phyloP scores from a whole-genome alignment of 2,329 filamentous ascomycete genomes.

The Paracorniculantispora psalliotae region DNA sequence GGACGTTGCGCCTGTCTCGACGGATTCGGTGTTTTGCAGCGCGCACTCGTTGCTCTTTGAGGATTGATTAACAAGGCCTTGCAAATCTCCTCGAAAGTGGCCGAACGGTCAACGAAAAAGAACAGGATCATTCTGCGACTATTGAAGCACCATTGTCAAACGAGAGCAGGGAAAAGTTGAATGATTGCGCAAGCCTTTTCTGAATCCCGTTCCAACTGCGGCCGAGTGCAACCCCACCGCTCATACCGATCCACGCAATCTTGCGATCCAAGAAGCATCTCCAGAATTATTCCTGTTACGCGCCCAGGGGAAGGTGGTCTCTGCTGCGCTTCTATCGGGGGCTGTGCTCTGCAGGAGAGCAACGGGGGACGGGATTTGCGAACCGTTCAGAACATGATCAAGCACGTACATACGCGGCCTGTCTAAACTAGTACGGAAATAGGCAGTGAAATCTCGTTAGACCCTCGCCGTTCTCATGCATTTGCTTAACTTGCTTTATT shows the following conservation, averaged over 20 bases:
- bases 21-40: neutral
- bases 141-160: neutral
- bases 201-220: constrained; percentile 11
- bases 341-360: neutral
- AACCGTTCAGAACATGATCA: neutral
- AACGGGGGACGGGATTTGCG: neutral
- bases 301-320: neutral
- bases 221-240: neutral
- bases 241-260: neutral
- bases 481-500: neutral
- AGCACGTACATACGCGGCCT: neutral
- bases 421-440: neutral
- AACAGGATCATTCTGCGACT: neutral
- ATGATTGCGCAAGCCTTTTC: constrained; percentile 11
- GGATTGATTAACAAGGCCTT: no score
- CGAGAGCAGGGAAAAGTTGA: neutral
- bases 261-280: neutral
- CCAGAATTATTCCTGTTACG: neutral
- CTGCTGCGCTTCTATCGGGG: neutral
- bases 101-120: neutral
- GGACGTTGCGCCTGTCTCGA: neutral
- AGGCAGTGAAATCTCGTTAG: neutral
- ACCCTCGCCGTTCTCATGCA: neutral
- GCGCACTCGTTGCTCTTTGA: neutral
- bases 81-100: neutral